Conservation (phyloP, 768 basidiomycete species). For the Russula olivacea region DNA sequence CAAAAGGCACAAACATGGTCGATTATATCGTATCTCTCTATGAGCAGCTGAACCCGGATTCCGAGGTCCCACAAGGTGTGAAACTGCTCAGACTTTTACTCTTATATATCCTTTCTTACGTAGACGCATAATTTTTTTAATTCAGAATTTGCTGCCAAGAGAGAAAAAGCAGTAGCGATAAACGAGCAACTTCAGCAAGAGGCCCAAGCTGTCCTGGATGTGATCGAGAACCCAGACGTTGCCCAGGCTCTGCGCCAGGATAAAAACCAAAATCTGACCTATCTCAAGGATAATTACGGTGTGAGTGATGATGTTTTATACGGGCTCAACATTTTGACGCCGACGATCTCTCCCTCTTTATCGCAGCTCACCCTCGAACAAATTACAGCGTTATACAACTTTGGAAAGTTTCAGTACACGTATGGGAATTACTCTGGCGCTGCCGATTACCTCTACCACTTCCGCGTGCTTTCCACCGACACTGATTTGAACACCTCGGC, state of each 20-base stretch:
- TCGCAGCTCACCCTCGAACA: conserved; percentile 85
- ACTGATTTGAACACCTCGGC: conserved; percentile 90
- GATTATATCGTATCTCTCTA: conserved; percentile 85
- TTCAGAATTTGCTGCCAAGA: conserved; percentile 78
- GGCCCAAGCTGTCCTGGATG: conserved; percentile 88
- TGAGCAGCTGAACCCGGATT: conserved; percentile 66
- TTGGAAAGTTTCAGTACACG: conserved; percentile 98
- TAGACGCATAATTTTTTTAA: no score
- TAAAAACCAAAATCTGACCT: conserved; percentile 92
- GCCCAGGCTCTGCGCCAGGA: conserved; percentile 92
- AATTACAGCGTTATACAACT: conserved; percentile 94
- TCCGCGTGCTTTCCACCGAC: conserved; percentile 94
- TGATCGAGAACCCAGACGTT: conserved; percentile 95
- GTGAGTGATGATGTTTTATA: conserved; percentile 40
- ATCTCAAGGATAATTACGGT: conserved; percentile 87
- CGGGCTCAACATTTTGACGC: conserved; percentile 2
- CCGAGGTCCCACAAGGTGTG: conserved; percentile 64
- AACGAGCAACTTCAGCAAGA: conserved; percentile 83
- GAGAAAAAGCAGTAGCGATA: conserved; percentile 74
- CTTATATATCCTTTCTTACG: conserved; percentile 6
- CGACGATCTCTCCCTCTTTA: not conserved
- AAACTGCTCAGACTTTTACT: conserved; percentile 4
- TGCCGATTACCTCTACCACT: conserved; percentile 97
- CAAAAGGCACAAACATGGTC: conserved; percentile 97
- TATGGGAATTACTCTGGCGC: conserved; percentile 96